Evolutionary conservation across 2,329 filamentous ascomycete genomes (phyloP), one percentile per base, ranked within the genome.

Genomic region (Xylariaceae sp.): DNA sequence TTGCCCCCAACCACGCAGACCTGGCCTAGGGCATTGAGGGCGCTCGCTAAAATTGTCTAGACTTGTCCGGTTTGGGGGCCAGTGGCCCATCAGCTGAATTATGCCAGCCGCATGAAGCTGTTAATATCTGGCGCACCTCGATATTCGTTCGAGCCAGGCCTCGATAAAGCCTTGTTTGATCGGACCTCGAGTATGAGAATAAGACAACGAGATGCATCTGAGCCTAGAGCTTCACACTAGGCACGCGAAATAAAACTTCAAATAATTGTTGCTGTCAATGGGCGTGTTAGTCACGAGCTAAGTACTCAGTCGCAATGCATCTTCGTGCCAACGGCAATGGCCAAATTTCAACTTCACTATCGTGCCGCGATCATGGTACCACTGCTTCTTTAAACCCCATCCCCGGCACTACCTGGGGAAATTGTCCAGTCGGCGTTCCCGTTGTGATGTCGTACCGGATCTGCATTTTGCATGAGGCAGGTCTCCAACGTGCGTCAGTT

Each of bases 351-450:
- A 24, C 20, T 37, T 48, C 16, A 32, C 29, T 40, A 24, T 42
- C 35, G 27, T 26, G 32, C 42, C 29, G 21, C n/a, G n/a, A n/a
- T n/a, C n/a, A n/a, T n/a, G n/a, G n/a, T 32, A 45, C 46, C n/a
- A 32, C 41, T 35, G 20, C 23, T 29, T n/a, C 39, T 49, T 56
- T 53, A 45, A 23, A 35, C 39, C 27, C 24, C 35, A 39, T 32
- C 37, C 32, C 24, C 42, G 16, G 21, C 39, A 13, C 32, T 40
- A 26, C 39, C 40, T 50, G 52, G 43, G 35, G 43, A 55, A 46
- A 40, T 24, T 26, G 37, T 23, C 56, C 48, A 53, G 35, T 59
- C 56, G 56, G 56, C 41, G 44, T 56, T 36, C 16, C 56, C 56
- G 56, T 50, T 21, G 23, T 29, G 18, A 40, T 36, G 46, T 59